phyloP scores from a whole-genome alignment of 106 monocot species.

The Dendrobium chrysotoxum region DNA sequence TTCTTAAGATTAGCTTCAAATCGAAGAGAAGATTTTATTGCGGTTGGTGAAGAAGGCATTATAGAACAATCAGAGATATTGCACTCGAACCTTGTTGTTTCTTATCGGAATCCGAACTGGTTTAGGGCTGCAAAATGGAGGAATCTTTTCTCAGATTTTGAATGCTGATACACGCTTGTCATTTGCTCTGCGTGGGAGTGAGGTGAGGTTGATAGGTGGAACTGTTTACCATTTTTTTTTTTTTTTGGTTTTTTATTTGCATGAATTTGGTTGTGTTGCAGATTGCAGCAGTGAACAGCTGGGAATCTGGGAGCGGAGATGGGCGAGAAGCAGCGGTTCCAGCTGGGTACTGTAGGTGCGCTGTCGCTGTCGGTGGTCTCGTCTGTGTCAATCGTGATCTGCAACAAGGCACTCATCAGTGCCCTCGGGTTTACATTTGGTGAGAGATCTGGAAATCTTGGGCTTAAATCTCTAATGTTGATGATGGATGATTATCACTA shows the following conservation, averaged over 20 bases:
- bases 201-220: neutral
- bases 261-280: neutral
- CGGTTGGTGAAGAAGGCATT: neutral
- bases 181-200: neutral
- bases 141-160: neutral
- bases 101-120: neutral
- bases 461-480: neutral
- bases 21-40: neutral
- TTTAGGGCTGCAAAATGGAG: neutral
- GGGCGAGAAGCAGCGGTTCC: slow-evolving; percentile 51
- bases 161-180: neutral
- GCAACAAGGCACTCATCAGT: slow-evolving; percentile 95
- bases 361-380: slow-evolving; percentile 84
- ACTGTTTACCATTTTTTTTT: neutral
- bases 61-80: neutral
- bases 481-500: neutral
- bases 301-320: slow-evolving; percentile 13
- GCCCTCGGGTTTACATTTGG: slow-evolving; percentile 84
- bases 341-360: slow-evolving; percentile 81
- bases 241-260: neutral
- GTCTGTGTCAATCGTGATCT: slow-evolving; percentile 85
- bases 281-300: neutral
- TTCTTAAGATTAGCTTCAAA: neutral
- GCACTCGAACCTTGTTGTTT: neutral
- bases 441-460: slow-evolving; percentile 22